These are phyloP conservation scores for Saccharum hybrid DNA, from an alignment of 202 grass and related monocot genomes.

Conservation along the genomic window DNA sequence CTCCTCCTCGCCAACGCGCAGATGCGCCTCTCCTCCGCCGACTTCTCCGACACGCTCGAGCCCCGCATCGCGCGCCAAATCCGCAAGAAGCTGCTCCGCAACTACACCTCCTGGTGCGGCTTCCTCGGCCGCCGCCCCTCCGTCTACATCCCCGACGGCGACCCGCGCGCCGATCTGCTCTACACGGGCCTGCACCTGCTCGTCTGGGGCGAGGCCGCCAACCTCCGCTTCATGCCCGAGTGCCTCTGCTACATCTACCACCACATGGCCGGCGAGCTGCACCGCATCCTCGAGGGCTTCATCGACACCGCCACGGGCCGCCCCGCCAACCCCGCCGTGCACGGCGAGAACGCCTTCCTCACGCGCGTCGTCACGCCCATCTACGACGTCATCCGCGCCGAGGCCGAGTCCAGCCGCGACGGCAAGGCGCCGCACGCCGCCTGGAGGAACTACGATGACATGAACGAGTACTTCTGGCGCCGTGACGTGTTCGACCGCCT, in stretches of 20 bases:
- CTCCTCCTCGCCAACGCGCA: conserved; percentile 95
- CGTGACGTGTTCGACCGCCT: conserved; percentile 76
- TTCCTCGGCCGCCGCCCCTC: conserved; percentile 72
- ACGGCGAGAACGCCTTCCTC: conserved; percentile 82
- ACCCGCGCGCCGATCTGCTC: conserved; percentile 78
- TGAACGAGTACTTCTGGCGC: conserved; percentile 98
- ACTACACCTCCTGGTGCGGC: conserved; percentile 90
- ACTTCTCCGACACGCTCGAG: conserved; percentile 73
- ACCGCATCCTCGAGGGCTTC: conserved; percentile 73
- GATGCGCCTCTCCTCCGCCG: conserved; percentile 84
- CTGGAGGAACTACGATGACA: conserved; percentile 98
- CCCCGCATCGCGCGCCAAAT: conserved; percentile 60
- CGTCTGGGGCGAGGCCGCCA: conserved; percentile 96
- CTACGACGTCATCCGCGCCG: conserved; percentile 57
- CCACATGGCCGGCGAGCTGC: conserved; percentile 85
- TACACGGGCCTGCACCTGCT: conserved; percentile 77
- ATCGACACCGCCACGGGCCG: conserved; percentile 57
- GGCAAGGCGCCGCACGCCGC: conserved; percentile 77
- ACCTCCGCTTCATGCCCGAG: conserved; percentile 93
- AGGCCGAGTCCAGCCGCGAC: conserved; percentile 66
- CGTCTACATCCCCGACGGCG: conserved; percentile 52
- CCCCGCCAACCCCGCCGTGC: conserved; percentile 59
- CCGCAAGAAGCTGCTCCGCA: conserved; percentile 85
- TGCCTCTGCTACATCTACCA: conserved; percentile 97
- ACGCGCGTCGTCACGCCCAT: conserved; percentile 68